phyloP scores from a whole-genome alignment of 225 moss, liverwort and hornwort species.

The Climacium dendroides region DNA sequence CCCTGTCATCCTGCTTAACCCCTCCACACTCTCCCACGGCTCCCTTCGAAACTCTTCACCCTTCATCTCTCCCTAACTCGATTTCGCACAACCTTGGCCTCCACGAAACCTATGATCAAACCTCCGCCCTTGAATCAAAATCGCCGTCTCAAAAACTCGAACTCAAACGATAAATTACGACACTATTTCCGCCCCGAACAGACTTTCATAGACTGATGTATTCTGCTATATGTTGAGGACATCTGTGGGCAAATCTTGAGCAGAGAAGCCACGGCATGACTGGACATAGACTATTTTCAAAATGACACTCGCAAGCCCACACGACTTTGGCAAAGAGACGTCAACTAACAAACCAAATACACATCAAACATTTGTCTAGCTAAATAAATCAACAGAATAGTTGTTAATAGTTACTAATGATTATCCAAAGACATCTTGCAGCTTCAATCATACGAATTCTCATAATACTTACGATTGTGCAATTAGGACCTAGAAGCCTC shows the following conservation, averaged over 20 bases:
- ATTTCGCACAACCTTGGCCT: background rate
- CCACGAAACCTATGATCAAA: background rate
- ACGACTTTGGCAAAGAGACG: background rate
- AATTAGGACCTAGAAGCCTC: background rate
- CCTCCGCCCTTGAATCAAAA: background rate
- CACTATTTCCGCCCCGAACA: background rate
- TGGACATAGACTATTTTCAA: background rate
- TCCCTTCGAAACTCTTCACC: background rate
- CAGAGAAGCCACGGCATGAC: background rate
- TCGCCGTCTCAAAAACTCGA: background rate
- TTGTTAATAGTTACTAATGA: background rate
- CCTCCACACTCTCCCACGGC: slow-evolving; percentile 11
- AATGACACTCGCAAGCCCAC: background rate
- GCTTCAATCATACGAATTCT: background rate
- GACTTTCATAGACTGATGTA: background rate
- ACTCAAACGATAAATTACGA: background rate
- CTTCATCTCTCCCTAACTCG: background rate
- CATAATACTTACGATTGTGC: background rate
- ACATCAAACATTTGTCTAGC: background rate
- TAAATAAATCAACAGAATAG: background rate
- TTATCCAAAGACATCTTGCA: background rate
- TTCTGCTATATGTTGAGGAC: background rate
- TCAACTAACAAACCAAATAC: background rate
- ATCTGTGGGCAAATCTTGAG: background rate
- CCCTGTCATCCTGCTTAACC: background rate